A percentile compares a stretch with the other conserved stretches of the same genome.
Conservation (phyloP, 176 grass and related monocot genomes). For the Hordeum marinum region DNA sequence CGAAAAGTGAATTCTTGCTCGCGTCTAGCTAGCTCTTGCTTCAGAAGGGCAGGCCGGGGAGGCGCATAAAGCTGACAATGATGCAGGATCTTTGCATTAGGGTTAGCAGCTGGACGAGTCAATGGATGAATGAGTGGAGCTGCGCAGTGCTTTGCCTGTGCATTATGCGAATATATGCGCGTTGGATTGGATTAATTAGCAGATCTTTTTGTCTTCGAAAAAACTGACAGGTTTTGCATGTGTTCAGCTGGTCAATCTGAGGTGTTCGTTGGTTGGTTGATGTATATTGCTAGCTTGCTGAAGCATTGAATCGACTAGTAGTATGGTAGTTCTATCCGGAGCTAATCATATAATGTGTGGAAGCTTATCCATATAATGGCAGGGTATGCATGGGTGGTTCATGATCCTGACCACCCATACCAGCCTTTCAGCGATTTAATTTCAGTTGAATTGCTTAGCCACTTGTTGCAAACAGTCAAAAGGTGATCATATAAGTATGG, state of each 20-base stretch:
- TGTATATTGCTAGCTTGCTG: background rate
- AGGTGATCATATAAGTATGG: background rate
- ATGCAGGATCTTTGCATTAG: constrained; percentile 22
- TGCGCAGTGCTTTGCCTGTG: background rate
- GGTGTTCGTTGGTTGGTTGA: background rate
- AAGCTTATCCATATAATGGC: no score
- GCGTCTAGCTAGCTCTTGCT: constrained; percentile 26
- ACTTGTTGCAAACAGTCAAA: constrained; percentile 29
- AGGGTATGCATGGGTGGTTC: background rate
- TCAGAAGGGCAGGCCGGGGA: constrained; percentile 3
- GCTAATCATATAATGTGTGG: background rate
- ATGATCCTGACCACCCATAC: background rate
- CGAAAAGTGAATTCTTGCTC: constrained; percentile 14
- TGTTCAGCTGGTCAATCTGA: background rate
- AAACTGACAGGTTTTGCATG: background rate
- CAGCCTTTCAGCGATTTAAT: background rate
- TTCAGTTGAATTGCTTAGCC: background rate
- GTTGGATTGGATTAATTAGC: no score
- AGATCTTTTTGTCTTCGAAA: no score
- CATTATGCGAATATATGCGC: background rate
- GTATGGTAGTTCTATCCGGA: constrained; percentile 4
- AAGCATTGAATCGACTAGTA: background rate
- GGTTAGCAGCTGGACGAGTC: constrained; percentile 3
- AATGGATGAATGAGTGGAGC: constrained; percentile 1
- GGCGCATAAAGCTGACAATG: constrained; percentile 18